Evolutionary conservation across 2,329 filamentous ascomycete species (phyloP).

Genomic region (Ceratocystis huliohia): DNA sequence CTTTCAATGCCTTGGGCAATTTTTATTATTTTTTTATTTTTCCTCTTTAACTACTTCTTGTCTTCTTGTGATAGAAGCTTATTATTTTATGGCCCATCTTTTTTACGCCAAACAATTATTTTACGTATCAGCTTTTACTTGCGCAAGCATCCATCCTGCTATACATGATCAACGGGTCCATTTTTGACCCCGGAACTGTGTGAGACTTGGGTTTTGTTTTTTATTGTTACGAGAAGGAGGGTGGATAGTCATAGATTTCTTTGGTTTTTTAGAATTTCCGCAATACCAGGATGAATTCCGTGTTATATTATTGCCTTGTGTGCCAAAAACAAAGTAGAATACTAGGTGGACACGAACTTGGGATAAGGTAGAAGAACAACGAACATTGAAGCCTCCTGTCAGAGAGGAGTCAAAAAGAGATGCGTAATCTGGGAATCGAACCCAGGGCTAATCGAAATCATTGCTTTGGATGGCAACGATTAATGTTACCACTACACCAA

Average conservation of each 20-base stretch:
- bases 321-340: no score
- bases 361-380: no score
- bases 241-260: not conserved
- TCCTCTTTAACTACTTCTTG: not conserved
- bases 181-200: not conserved
- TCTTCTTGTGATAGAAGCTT: not conserved
- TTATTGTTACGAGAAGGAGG: not conserved
- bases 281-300: not conserved
- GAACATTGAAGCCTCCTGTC: no score
- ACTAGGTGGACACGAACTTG: no score
- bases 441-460: slow-evolving; percentile 16
- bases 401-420: not conserved
- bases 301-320: not conserved
- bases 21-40: not conserved
- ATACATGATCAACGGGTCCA: not conserved
- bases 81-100: not conserved
- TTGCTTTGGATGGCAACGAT: slow-evolving; percentile 13
- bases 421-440: slow-evolving; percentile 16
- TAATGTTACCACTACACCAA: slow-evolving; percentile 16
- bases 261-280: not conserved
- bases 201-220: not conserved
- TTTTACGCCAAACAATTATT: not conserved
- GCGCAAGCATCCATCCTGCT: not conserved
- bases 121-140: slow-evolving; percentile 5
- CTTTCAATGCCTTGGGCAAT: not conserved